Evolutionary conservation across 2,329 filamentous ascomycete genomes (phyloP).

Genomic region (Gremmenia infestans): DNA sequence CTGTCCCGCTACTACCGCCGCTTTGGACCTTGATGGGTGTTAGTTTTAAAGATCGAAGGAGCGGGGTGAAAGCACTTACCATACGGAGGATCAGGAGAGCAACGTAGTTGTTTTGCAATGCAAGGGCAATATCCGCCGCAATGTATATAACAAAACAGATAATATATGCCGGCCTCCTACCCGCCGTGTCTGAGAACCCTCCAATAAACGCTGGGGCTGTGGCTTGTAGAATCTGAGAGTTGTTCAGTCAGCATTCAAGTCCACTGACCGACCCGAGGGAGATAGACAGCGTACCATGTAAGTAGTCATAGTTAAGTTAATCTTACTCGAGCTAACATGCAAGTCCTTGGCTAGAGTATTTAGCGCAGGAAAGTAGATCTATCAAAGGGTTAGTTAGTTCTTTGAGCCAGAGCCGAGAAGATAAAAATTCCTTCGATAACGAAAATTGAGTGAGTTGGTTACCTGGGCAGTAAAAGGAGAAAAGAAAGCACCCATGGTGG

Average conservation of each 20-base stretch:
- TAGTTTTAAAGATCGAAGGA: background rate
- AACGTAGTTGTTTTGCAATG: conserved; percentile 43
- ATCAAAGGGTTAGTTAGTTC: background rate
- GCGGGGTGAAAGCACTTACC: conserved; percentile 22
- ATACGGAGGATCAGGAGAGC: conserved; percentile 49
- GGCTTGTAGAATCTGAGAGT: conserved; percentile 48
- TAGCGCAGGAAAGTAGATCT: conserved; percentile 52
- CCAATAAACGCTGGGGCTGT: conserved; percentile 53
- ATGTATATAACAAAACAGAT: conserved; percentile 49
- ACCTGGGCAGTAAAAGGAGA: conserved; percentile 44
- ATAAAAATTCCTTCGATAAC: background rate
- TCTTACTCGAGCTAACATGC: conserved; percentile 35
- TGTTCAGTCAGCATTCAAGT: background rate
- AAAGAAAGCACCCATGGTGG: conserved; percentile 47
- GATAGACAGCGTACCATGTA: conserved; percentile 30
- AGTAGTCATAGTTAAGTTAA: conserved; percentile 36
- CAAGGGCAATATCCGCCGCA: conserved; percentile 49
- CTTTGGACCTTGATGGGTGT: conserved; percentile 34
- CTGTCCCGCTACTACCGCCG: conserved; percentile 52
- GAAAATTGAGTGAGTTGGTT: conserved; percentile 32
- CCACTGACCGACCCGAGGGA: no score
- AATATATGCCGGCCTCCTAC: conserved; percentile 50
- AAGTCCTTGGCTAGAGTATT: conserved; percentile 44
- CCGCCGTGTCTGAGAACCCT: conserved; percentile 48
- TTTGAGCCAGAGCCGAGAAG: no score